phyloP scores from a whole-genome alignment of 352 stramenopile genomes.

The Phytophthora palmivora region DNA sequence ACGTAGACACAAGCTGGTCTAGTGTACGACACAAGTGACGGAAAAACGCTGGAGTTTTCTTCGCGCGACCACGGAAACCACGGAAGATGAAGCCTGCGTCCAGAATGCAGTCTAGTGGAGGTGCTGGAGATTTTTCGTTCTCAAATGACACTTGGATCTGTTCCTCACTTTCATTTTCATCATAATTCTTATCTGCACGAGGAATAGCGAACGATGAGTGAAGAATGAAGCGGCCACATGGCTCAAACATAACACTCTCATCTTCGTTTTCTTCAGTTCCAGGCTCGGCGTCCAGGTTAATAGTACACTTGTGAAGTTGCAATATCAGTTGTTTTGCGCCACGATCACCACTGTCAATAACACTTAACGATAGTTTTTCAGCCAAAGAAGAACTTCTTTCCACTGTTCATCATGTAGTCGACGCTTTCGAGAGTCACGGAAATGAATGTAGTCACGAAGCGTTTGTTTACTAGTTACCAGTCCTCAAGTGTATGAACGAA shows the following conservation, averaged over 20 bases:
- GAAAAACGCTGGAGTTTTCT: constrained; percentile 61
- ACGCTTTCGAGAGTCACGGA: constrained; percentile 41
- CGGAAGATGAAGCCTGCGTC: constrained; percentile 58
- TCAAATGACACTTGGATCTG: constrained; percentile 22
- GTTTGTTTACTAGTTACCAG: too few species aligned
- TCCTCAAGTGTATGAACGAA: too few species aligned
- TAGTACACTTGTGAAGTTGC: constrained; percentile 31
- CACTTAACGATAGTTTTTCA: constrained; percentile 18
- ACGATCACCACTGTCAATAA: constrained; percentile 9
- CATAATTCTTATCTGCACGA: background rate
- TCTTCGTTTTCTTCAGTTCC: constrained; percentile 23
- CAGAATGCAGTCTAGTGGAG: constrained; percentile 49
- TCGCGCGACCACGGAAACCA: constrained; percentile 54
- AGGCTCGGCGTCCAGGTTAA: constrained; percentile 18
- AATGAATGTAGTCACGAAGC: constrained; percentile 39
- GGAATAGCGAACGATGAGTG: constrained; percentile 28
- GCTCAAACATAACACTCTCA: constrained; percentile 8
- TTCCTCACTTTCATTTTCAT: constrained; percentile 23
- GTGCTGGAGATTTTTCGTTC: constrained; percentile 7
- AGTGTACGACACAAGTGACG: constrained; percentile 43
- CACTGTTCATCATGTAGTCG: too few species aligned
- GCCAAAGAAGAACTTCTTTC: too few species aligned
- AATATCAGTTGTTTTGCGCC: constrained; percentile 26
- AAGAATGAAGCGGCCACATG: constrained; percentile 32
- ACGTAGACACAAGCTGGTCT: constrained; percentile 37